Evolutionary conservation across 2,329 filamentous ascomycete genomes (phyloP).

Genomic region (Sphaerulina musiva): DNA sequence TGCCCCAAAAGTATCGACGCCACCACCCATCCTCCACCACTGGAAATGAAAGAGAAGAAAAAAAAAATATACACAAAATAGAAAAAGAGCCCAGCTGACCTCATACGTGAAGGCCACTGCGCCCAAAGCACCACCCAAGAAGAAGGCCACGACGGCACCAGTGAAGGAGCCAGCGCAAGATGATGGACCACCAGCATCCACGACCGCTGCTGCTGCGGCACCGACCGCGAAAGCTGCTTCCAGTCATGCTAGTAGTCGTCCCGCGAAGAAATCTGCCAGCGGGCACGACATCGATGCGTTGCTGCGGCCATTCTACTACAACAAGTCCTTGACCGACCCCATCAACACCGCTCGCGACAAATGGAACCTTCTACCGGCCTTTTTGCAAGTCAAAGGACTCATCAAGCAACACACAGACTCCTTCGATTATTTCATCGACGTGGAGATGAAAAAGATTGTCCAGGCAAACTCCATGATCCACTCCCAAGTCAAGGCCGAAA

Average conservation of each 20-base stretch:
- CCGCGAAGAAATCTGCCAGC: conserved; percentile 20
- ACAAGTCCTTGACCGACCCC: conserved; percentile 60
- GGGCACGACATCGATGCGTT: conserved; percentile 50
- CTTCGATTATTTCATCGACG: conserved; percentile 96
- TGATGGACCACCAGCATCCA: not conserved
- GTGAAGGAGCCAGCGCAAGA: conserved; percentile 9
- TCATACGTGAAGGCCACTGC: conserved; percentile 15
- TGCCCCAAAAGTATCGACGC: conserved; percentile 24
- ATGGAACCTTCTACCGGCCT: conserved; percentile 94
- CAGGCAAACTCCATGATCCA: conserved; percentile 80
- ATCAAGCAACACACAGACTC: conserved; percentile 98
- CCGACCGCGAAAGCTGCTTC: conserved; percentile 1
- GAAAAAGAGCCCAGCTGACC: conserved; percentile 5
- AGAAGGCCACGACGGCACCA: conserved; percentile 10
- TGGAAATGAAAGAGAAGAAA: no score
- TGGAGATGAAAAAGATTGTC: conserved; percentile 94
- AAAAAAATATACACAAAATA: not conserved
- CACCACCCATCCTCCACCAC: conserved; percentile 4
- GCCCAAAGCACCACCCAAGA: conserved; percentile 17
- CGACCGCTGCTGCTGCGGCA: not conserved
- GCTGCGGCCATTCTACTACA: conserved; percentile 63
- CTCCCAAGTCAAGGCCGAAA: conserved; percentile 78
- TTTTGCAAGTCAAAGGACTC: conserved; percentile 91
- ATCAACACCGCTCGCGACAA: conserved; percentile 76
- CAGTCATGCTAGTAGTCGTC: conserved; percentile 5